Percentiles rank a stretch among this genome's conserved stretches.
These are phyloP conservation scores for Cryptococcus sp. DNA, from an alignment of 1,284 basidiomycete genomes.

Conservation along the genomic window DNA sequence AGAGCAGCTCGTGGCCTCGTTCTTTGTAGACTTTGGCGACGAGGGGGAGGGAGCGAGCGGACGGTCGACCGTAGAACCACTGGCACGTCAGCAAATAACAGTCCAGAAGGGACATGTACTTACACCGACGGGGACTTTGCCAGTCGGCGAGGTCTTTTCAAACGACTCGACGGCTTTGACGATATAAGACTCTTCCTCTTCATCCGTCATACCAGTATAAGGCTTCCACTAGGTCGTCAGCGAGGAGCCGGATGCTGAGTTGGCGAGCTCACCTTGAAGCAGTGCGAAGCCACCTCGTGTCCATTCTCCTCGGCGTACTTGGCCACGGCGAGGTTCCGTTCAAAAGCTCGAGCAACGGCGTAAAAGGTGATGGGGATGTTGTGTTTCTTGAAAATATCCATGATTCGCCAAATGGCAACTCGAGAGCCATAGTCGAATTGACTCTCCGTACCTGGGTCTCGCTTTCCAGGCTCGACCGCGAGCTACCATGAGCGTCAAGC, in stretches of 20 bases:
- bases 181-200: constrained; percentile 30
- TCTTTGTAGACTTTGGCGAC: constrained; percentile 39
- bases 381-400: constrained; percentile 32
- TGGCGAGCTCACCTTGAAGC: constrained; percentile 20
- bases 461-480: constrained; percentile 17
- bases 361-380: constrained; percentile 33
- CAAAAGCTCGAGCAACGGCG: constrained; percentile 33
- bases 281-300: constrained; percentile 34
- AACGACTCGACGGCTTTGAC: constrained; percentile 27
- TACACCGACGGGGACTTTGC: constrained; percentile 28
- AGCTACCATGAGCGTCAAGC: constrained; percentile 9
- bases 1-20: constrained; percentile 33
- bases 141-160: constrained; percentile 23
- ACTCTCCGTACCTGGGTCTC: constrained; percentile 26
- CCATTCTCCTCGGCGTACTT: constrained; percentile 30
- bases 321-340: constrained; percentile 24
- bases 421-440: constrained; percentile 36
- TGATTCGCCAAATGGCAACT: constrained; percentile 31
- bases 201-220: constrained; percentile 19
- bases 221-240: constrained; percentile 17
- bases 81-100: neutral
- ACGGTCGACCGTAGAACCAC: constrained; percentile 37
- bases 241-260: neutral
- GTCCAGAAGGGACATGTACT: neutral
- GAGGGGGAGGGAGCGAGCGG: constrained; percentile 22